A percentile compares a stretch with the other conserved stretches of the same genome.
These are phyloP conservation scores for Macrolepiota dolichaula DNA, from an alignment of 768 basidiomycete species.

Conservation along the genomic window DNA sequence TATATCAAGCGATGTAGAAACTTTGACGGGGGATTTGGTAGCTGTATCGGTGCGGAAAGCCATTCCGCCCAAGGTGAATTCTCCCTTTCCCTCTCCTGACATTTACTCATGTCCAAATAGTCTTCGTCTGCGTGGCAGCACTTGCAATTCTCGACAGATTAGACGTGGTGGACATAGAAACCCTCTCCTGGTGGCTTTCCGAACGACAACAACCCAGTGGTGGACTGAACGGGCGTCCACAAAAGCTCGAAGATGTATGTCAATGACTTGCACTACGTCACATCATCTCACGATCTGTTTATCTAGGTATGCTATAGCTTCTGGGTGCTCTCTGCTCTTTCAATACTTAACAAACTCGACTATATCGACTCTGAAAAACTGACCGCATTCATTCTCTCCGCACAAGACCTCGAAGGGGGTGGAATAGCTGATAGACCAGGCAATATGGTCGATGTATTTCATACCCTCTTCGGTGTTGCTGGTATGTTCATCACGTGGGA, in stretches of 20 bases:
- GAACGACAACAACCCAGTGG: conserved; percentile 93
- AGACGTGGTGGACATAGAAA: conserved; percentile 76
- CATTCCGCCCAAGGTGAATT: conserved; percentile 84
- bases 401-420: conserved; percentile 86
- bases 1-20: conserved; percentile 82
- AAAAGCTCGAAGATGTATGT: conserved; percentile 93
- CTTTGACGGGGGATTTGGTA: conserved; percentile 96
- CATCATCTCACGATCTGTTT: not conserved
- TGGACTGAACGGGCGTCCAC: conserved; percentile 94
- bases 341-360: conserved; percentile 74
- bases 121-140: conserved; percentile 86
- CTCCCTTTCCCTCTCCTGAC: not conserved
- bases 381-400: conserved; percentile 77
- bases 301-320: conserved; percentile 93
- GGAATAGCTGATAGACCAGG: conserved; percentile 94
- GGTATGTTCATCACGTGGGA: conserved; percentile 35
- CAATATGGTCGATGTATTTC: conserved; percentile 96
- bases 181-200: conserved; percentile 88
- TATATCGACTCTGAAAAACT: conserved; percentile 90
- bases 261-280: not conserved
- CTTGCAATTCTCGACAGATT: conserved; percentile 84
- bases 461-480: conserved; percentile 89
- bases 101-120: conserved; percentile 33
- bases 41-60: conserved; percentile 80
- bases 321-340: conserved; percentile 89